Percentiles rank a stretch among this genome's conserved stretches.
Conservation (phyloP, 768 basidiomycete genomes). For the Gyrodon lividus region DNA sequence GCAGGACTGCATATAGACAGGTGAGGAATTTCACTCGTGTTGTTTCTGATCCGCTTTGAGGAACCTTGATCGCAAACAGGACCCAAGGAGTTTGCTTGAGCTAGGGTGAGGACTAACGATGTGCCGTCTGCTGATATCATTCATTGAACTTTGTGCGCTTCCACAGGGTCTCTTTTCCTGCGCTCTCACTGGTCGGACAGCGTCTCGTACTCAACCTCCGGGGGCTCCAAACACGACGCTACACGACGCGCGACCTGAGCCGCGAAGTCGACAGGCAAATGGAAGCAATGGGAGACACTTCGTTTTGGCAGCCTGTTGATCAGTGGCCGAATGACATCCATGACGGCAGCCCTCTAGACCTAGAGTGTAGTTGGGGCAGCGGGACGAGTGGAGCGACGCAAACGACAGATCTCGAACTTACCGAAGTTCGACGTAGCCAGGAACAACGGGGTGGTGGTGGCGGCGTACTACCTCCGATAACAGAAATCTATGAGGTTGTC, state of each 20-base stretch:
- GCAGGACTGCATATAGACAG: conserved; percentile 2
- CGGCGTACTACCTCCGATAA: no score
- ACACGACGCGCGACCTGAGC: conserved; percentile 16
- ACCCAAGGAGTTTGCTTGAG: conserved; percentile 8
- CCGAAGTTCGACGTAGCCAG: neutral
- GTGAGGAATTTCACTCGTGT: conserved; percentile 4
- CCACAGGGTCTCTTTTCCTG: conserved; percentile 12
- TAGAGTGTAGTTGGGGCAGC: neutral
- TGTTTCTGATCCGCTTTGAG: neutral
- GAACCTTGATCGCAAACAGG: conserved; percentile 1
- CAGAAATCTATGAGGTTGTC: neutral
- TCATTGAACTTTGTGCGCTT: neutral
- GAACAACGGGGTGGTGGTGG: neutral
- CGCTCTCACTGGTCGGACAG: conserved; percentile 19
- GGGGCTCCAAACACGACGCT: neutral
- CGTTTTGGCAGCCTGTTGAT: neutral
- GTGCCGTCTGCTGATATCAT: neutral
- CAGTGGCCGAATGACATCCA: neutral
- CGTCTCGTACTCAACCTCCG: conserved; percentile 25
- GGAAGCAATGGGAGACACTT: conserved; percentile 1
- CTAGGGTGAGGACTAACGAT: neutral
- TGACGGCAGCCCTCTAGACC: neutral
- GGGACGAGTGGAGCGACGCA: neutral
- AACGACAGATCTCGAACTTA: neutral
- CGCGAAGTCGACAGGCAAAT: conserved; percentile 20